phyloP scores from a whole-genome alignment of 352 stramenopile genomes.

The Globisporangium orthogonon region DNA sequence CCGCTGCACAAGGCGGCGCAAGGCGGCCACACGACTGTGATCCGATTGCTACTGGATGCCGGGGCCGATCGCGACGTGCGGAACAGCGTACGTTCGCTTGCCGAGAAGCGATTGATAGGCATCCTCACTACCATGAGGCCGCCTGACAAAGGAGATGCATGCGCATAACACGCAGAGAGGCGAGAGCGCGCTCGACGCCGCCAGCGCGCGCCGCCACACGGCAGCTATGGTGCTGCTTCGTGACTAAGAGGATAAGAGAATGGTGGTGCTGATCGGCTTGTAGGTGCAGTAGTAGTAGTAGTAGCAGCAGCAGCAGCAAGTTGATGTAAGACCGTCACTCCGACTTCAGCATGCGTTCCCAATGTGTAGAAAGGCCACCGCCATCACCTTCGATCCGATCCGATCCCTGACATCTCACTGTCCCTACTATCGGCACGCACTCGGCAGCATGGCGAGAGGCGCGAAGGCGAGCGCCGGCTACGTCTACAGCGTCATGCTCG shows the following conservation, averaged over 20 bases:
- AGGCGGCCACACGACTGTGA: constrained; percentile 14
- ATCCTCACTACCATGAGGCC: too few relatives aligned
- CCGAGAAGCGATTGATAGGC: too few relatives aligned
- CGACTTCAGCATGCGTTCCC: not conserved
- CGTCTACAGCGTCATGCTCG: constrained; percentile 55
- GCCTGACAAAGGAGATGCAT: not conserved
- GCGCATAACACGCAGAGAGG: constrained; percentile 12
- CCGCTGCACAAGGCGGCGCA: constrained; percentile 39
- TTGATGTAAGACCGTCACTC: constrained; percentile 10
- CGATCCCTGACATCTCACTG: not conserved
- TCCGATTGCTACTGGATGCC: constrained; percentile 20
- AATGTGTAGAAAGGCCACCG: not conserved
- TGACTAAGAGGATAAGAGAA: not conserved
- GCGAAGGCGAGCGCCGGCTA: constrained; percentile 30
- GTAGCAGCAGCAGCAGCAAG: not conserved
- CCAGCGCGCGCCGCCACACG: constrained; percentile 26
- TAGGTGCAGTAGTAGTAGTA: too few relatives aligned
- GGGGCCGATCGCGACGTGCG: constrained; percentile 11
- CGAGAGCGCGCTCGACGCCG: constrained; percentile 23
- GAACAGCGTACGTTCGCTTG: constrained; percentile 17
- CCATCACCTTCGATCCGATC: not conserved
- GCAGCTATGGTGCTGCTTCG: constrained; percentile 22
- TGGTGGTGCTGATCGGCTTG: too few relatives aligned
- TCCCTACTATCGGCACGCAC: too few relatives aligned
- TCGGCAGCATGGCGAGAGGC: constrained; percentile 18